phyloP scores from a whole-genome alignment of 2,329 filamentous ascomycete genomes.

The Pseudodiploospora longispora region DNA sequence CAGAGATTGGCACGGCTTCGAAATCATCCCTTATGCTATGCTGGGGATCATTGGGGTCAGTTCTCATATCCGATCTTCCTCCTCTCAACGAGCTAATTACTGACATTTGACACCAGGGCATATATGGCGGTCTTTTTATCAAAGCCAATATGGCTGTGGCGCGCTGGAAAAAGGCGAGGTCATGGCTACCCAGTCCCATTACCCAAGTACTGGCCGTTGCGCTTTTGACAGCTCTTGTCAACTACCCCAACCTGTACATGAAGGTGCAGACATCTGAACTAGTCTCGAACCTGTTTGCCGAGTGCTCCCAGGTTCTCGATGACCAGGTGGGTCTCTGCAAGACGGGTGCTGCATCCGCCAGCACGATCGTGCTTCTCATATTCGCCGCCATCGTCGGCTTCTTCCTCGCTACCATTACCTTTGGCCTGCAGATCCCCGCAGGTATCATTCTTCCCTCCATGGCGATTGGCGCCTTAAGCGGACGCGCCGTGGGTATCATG shows the following conservation, averaged over 20 bases:
- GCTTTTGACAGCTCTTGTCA: conserved; percentile 76
- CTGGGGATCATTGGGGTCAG: conserved; percentile 72
- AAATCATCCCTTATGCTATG: conserved; percentile 78
- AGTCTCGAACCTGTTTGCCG: conserved; percentile 83
- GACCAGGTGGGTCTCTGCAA: conserved; percentile 89
- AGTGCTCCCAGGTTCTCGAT: conserved; percentile 74
- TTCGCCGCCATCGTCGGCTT: conserved; percentile 79
- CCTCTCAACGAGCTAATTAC: conserved; percentile 3
- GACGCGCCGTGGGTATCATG: conserved; percentile 79
- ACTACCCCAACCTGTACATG: conserved; percentile 96
- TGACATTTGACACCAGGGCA: conserved; percentile 42
- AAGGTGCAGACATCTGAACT: conserved; percentile 85
- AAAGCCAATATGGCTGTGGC: conserved; percentile 85
- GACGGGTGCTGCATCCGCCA: conserved; percentile 71
- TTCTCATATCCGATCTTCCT: not conserved
- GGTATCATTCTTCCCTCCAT: conserved; percentile 95
- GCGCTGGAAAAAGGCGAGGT: conserved; percentile 62
- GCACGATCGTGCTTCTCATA: conserved; percentile 74
- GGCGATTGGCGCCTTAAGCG: conserved; percentile 86
- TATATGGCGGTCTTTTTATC: conserved; percentile 93
- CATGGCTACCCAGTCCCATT: conserved; percentile 64
- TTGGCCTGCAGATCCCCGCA: conserved; percentile 88
- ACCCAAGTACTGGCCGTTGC: conserved; percentile 74
- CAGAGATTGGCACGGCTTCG: conserved; percentile 87
- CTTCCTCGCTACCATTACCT: conserved; percentile 77